phyloP scores from a whole-genome alignment of 352 stramenopile species.

The Globisporangium heterothallicum region DNA sequence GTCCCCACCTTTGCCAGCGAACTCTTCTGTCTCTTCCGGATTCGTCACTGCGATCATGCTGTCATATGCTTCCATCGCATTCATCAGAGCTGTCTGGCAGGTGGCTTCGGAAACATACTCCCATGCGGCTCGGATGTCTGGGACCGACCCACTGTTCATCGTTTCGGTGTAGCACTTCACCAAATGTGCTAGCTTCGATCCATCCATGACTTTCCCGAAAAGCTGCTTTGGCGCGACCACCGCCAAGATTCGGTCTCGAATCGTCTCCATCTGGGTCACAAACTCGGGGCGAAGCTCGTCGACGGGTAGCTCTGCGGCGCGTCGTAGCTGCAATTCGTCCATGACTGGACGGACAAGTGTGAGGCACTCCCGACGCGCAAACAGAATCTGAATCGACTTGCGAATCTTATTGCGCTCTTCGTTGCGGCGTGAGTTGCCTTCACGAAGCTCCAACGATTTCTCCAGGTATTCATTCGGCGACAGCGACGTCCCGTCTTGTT shows the following conservation, averaged over 20 bases:
- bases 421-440: constrained; percentile 32
- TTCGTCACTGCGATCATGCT: constrained; percentile 29
- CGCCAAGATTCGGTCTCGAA: constrained; percentile 45
- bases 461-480: constrained; percentile 76
- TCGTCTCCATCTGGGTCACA: constrained; percentile 52
- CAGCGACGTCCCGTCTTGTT: constrained; percentile 47
- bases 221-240: constrained; percentile 58
- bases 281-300: constrained; percentile 73
- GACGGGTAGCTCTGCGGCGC: constrained; percentile 46
- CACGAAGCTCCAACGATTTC: constrained; percentile 57
- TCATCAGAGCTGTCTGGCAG: constrained; percentile 50
- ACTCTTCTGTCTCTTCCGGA: constrained; percentile 17
- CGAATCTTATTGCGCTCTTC: constrained; percentile 71
- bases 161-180: constrained; percentile 66
- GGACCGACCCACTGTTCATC: constrained; percentile 70
- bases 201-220: constrained; percentile 60
- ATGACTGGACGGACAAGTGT: constrained; percentile 74
- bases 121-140: constrained; percentile 82
- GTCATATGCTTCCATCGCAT: constrained; percentile 58
- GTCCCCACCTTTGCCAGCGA: constrained; percentile 17
- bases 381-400: constrained; percentile 58
- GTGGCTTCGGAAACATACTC: constrained; percentile 79
- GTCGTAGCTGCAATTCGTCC: constrained; percentile 54
- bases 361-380: constrained; percentile 65
- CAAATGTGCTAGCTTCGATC: constrained; percentile 54